Conservation (phyloP, 1,139 yeast genomes). For the Blastobotrys raffinosifermentans region DNA sequence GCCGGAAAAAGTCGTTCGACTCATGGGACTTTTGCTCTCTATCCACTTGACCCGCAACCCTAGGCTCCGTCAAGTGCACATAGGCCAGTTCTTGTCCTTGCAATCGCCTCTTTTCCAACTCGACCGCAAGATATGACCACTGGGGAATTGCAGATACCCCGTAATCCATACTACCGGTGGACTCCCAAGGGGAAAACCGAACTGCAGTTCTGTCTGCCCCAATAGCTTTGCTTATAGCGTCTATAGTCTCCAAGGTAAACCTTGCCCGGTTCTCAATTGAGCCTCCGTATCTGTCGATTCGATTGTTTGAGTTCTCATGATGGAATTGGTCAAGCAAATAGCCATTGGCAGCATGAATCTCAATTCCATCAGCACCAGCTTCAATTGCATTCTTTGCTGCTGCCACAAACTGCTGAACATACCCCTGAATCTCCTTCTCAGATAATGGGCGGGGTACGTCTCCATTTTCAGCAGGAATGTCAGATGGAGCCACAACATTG, state of each 20-base stretch:
- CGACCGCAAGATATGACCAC: conserved; percentile 26
- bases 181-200: conserved; percentile 54
- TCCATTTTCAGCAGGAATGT: conserved; percentile 33
- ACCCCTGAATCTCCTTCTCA: conserved; percentile 36
- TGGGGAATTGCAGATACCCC: conserved; percentile 28
- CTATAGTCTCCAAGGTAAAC: conserved; percentile 50
- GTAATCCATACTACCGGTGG: conserved; percentile 31
- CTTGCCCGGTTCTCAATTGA: conserved; percentile 63
- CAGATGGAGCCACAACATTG: no score
- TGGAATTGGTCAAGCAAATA: conserved; percentile 47
- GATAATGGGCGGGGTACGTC: conserved; percentile 36
- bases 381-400: conserved; percentile 44
- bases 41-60: conserved; percentile 20
- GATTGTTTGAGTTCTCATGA: conserved; percentile 44
- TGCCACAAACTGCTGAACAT: conserved; percentile 32
- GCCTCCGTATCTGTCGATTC: conserved; percentile 70
- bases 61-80: conserved; percentile 50
- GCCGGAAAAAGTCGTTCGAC: conserved; percentile 16
- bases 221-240: conserved; percentile 43
- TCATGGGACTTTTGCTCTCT: conserved; percentile 6
- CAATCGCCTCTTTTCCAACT: conserved; percentile 28
- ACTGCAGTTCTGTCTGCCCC: conserved; percentile 52
- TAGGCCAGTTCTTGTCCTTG: conserved; percentile 39
- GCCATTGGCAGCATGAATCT: conserved; percentile 68
- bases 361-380: conserved; percentile 66